Conservation (phyloP, 2,329 filamentous ascomycete species). For the Penicillium glabrum region DNA sequence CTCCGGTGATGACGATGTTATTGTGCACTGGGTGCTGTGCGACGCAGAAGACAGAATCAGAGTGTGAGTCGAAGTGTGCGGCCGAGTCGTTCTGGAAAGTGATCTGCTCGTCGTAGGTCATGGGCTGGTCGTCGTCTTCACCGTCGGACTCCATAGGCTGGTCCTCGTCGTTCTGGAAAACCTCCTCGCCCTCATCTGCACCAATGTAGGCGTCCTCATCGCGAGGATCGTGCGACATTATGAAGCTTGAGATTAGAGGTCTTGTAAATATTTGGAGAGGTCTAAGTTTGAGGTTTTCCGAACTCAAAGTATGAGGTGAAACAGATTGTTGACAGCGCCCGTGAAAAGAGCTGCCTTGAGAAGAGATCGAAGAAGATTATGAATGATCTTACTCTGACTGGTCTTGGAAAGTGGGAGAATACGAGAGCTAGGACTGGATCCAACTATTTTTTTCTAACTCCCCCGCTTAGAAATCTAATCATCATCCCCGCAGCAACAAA, state of each 20-base stretch:
- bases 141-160: conserved; percentile 77
- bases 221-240: conserved; percentile 49
- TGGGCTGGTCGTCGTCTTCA: conserved; percentile 55
- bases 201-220: conserved; percentile 72
- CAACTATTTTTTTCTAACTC: conserved; percentile 19
- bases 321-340: background rate
- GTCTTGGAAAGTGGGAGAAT: conserved; percentile 4
- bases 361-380: background rate
- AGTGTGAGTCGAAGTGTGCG: conserved; percentile 88
- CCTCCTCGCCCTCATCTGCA: conserved; percentile 74
- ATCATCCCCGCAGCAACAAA: conserved; percentile 22
- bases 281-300: background rate
- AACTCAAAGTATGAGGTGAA: background rate
- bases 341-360: background rate
- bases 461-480: conserved; percentile 30
- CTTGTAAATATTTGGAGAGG: background rate
- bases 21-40: conserved; percentile 83
- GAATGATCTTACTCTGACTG: background rate
- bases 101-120: conserved; percentile 57
- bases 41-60: conserved; percentile 91
- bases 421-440: background rate
- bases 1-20: conserved; percentile 81
- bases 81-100: conserved; percentile 86
- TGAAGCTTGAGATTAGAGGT: background rate
- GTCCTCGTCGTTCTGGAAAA: conserved; percentile 67